Evolutionary conservation across 2,329 filamentous ascomycete species (phyloP).

Genomic region (Phoma sp.): DNA sequence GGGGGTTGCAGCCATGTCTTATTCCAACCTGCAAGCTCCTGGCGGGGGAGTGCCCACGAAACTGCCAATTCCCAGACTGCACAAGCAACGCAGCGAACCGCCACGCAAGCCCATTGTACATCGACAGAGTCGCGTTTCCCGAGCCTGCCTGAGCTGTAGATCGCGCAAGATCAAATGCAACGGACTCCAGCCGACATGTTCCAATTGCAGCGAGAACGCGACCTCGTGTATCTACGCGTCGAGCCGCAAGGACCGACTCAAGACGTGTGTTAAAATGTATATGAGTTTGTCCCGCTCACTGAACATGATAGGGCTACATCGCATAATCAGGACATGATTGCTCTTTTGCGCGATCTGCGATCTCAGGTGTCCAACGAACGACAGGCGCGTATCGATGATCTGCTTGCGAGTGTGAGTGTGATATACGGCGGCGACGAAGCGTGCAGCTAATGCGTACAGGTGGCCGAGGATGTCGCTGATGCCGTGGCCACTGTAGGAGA

Average conservation of each 20-base stretch:
- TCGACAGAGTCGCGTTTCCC: conserved; percentile 29
- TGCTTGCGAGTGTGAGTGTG: conserved; percentile 25
- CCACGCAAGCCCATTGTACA: conserved; percentile 14
- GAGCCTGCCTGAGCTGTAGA: conserved; percentile 45
- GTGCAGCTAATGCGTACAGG: conserved; percentile 16
- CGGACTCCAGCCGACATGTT: conserved; percentile 41
- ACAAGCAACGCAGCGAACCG: conserved; percentile 24
- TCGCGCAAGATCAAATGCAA: conserved; percentile 48
- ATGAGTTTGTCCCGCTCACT: conserved; percentile 1
- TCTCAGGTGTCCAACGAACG: conserved; percentile 14
- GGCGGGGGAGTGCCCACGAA: conserved; percentile 19
- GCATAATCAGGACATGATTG: conserved; percentile 38
- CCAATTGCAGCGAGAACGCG: conserved; percentile 39
- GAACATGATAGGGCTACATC: conserved; percentile 29
- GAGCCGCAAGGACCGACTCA: conserved; percentile 44
- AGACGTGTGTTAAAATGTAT: conserved; percentile 32
- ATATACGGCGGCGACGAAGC: neutral
- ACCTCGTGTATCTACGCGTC: conserved; percentile 42
- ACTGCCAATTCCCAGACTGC: conserved; percentile 35
- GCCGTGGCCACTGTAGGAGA: conserved; percentile 20
- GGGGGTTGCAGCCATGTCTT: conserved; percentile 1
- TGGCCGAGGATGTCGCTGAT: conserved; percentile 28
- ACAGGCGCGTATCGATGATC: conserved; percentile 27
- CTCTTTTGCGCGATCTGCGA: conserved; percentile 31
- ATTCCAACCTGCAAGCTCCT: neutral